Conservation (phyloP, 164 flowering plant genomes). For the Stephania cephalantha region DNA sequence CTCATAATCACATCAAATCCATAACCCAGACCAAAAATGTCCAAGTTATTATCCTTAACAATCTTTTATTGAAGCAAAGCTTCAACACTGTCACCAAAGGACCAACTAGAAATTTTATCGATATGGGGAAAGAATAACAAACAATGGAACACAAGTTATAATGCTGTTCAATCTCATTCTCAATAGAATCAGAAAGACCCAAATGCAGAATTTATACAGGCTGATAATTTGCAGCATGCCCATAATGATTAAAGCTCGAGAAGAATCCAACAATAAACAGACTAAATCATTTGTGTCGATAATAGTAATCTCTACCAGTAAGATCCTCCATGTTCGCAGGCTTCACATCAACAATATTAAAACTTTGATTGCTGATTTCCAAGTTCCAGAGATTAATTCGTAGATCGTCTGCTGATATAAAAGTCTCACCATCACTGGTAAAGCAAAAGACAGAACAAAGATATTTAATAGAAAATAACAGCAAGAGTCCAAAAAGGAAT, state of each 20-base stretch:
- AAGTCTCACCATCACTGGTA: conserved; percentile 93
- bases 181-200: neutral
- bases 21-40: neutral
- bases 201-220: conserved; percentile 2
- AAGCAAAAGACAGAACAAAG: conserved; percentile 1
- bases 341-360: conserved; percentile 96
- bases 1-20: neutral
- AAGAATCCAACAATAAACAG: neutral
- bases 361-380: conserved; percentile 97
- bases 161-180: neutral
- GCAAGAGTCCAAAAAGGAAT: neutral
- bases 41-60: neutral
- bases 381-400: conserved; percentile 97
- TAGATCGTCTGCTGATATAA: conserved; percentile 97
- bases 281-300: neutral
- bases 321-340: conserved; percentile 99
- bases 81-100: neutral
- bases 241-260: neutral
- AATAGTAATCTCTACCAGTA: conserved; percentile 50
- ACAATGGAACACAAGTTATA: neutral
- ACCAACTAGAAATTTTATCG: neutral
- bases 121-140: neutral
- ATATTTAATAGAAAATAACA: neutral
- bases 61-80: neutral
- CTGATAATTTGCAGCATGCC: neutral